Percentiles rank a stretch among this genome's conserved stretches.
These are phyloP conservation scores for Zygosaccharomyces kombuchaensis DNA, from an alignment of 805 yeast species.

Conservation along the genomic window DNA sequence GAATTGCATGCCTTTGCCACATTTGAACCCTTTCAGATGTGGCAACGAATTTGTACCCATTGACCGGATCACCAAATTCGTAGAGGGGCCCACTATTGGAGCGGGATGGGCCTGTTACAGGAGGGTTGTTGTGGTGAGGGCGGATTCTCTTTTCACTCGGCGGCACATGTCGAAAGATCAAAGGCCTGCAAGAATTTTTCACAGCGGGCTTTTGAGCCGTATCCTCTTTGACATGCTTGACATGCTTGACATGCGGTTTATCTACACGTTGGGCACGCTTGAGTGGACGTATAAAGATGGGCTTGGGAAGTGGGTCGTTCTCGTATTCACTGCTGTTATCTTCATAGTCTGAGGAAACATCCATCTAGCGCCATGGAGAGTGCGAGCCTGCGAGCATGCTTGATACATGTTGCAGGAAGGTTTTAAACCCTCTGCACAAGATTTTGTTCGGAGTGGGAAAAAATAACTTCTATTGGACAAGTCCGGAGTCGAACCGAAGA, in stretches of 20 bases:
- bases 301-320: conserved; percentile 4
- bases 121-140: background rate
- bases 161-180: background rate
- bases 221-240: background rate
- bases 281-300: conserved; percentile 3
- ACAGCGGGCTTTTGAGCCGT: background rate
- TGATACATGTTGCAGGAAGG: too few relatives aligned
- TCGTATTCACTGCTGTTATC: conserved; percentile 6
- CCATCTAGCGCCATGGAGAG: conserved; percentile 1
- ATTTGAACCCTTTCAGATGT: conserved; percentile 6
- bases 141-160: background rate
- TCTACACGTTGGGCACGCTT: background rate
- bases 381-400: too few relatives aligned
- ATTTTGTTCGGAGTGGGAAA: too few relatives aligned
- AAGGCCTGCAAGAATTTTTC: background rate
- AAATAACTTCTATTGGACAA: conserved; percentile 61
- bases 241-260: background rate
- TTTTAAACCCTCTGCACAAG: too few relatives aligned
- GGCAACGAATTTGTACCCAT: conserved; percentile 20
- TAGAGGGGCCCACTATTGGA: background rate
- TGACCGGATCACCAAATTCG: conserved; percentile 20
- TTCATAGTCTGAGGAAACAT: background rate
- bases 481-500: conserved; percentile 73
- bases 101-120: background rate
- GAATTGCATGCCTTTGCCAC: background rate